Conservation (phyloP, 768 basidiomycete species). For the Kwoniella sp. region DNA sequence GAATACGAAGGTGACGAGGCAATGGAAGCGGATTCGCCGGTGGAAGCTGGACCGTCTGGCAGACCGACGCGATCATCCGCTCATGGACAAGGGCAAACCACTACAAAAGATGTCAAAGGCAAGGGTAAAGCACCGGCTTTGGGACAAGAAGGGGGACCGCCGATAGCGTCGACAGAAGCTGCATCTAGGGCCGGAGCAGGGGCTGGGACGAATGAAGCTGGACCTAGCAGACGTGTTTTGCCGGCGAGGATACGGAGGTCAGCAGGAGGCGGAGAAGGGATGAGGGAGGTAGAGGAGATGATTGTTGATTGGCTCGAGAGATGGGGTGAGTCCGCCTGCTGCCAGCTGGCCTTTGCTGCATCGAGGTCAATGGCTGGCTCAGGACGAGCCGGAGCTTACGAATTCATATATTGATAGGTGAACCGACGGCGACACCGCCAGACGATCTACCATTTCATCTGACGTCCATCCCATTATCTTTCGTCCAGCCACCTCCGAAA, state of each 20-base stretch:
- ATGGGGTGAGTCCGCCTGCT: constrained; percentile 64
- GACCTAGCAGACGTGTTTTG: constrained; percentile 66
- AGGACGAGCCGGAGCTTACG: too few relatives aligned
- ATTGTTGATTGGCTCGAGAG: constrained; percentile 75
- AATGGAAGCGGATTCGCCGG: not conserved
- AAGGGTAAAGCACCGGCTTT: constrained; percentile 12
- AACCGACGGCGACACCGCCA: constrained; percentile 73
- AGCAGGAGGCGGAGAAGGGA: constrained; percentile 70
- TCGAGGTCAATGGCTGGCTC: not conserved
- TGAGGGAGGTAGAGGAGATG: constrained; percentile 76
- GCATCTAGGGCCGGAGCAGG: not conserved
- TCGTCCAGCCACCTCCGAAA: constrained; percentile 50
- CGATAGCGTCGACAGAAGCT: constrained; percentile 3
- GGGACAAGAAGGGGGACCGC: constrained; percentile 8
- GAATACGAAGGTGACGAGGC: not conserved
- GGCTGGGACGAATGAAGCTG: constrained; percentile 16
- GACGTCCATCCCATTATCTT: constrained; percentile 69
- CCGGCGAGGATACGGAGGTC: constrained; percentile 79
- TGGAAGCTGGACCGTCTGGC: constrained; percentile 9
- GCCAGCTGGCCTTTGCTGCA: not conserved
- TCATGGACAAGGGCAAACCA: not conserved
- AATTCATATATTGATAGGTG: constrained; percentile 63
- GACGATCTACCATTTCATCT: constrained; percentile 68
- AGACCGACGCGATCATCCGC: not conserved
- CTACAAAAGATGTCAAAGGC: constrained; percentile 3